phyloP scores from a whole-genome alignment of 345 rosid species.

The Arabidopsis suecica region DNA sequence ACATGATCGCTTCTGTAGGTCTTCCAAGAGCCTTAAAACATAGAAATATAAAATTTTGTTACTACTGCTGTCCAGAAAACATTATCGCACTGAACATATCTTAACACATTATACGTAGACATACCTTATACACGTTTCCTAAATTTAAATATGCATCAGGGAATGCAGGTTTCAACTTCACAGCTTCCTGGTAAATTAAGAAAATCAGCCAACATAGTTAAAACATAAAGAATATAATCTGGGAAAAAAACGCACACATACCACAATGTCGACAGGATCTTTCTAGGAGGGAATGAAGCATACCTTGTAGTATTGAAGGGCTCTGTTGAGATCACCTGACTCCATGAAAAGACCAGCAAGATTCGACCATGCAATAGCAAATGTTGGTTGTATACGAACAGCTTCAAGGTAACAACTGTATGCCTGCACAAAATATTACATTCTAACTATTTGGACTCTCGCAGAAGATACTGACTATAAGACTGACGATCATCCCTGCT shows the following conservation, averaged over 20 bases:
- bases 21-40: constrained; percentile 84
- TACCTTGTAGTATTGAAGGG: constrained; percentile 96
- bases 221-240: constrained; percentile 12
- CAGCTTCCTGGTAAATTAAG: constrained; percentile 78
- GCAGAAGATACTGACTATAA: constrained; percentile 76
- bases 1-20: constrained; percentile 91
- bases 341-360: constrained; percentile 99
- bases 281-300: constrained; percentile 31
- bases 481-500: constrained; percentile 84
- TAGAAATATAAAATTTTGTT: constrained; percentile 50
- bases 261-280: background rate
- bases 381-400: constrained; percentile 90
- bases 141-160: constrained; percentile 96
- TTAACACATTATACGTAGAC: constrained; percentile 41
- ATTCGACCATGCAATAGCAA: constrained; percentile 99
- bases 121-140: constrained; percentile 97
- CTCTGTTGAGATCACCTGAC: constrained; percentile 91
- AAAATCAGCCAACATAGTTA: constrained; percentile 23
- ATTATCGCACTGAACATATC: constrained; percentile 25
- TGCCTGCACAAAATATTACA: constrained; percentile 94
- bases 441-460: constrained; percentile 73
- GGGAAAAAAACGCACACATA: background rate
- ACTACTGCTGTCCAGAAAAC: constrained; percentile 43
- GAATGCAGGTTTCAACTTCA: constrained; percentile 85
- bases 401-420: constrained; percentile 97